phyloP scores from a whole-genome alignment of 352 stramenopile species.

The Bremia lactucae region DNA sequence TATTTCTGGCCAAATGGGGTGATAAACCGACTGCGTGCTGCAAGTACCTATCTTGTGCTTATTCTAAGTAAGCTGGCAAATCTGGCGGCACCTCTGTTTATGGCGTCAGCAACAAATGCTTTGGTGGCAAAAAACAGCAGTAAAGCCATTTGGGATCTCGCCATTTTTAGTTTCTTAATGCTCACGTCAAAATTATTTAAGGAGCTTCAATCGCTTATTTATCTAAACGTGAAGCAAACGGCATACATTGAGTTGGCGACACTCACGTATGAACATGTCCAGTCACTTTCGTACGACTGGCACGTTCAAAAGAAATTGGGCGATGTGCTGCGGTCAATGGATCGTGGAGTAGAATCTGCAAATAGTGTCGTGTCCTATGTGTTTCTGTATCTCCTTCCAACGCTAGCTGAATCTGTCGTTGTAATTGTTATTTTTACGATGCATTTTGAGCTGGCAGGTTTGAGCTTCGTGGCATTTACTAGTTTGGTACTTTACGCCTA shows the following conservation, averaged over 20 bases:
- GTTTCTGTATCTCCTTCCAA: slow-evolving; percentile 94
- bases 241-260: slow-evolving; percentile 96
- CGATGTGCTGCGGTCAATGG: slow-evolving; percentile 92
- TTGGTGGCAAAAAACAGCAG: slow-evolving; percentile 60
- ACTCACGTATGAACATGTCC: slow-evolving; percentile 93
- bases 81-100: slow-evolving; percentile 87
- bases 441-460: slow-evolving; percentile 88
- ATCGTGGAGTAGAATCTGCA: slow-evolving; percentile 86
- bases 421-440: slow-evolving; percentile 87
- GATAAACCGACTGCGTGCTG: slow-evolving; percentile 66
- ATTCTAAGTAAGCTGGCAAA: slow-evolving; percentile 88
- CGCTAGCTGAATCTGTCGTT: slow-evolving; percentile 91
- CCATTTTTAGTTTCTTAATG: slow-evolving; percentile 73
- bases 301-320: slow-evolving; percentile 97
- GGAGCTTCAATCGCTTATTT: slow-evolving; percentile 92
- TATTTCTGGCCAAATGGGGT: slow-evolving; percentile 81
- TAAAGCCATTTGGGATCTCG: slow-evolving; percentile 43
- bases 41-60: slow-evolving; percentile 90
- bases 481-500: slow-evolving; percentile 93
- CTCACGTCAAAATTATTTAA: slow-evolving; percentile 88
- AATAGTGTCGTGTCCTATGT: slow-evolving; percentile 95
- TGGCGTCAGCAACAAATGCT: slow-evolving; percentile 88
- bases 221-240: slow-evolving; percentile 93
- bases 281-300: slow-evolving; percentile 95
- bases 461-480: slow-evolving; percentile 90